Percentiles rank a stretch among this genome's conserved stretches.
Conservation (phyloP, 169 alveolate species). For the Eimeria maxima region DNA sequence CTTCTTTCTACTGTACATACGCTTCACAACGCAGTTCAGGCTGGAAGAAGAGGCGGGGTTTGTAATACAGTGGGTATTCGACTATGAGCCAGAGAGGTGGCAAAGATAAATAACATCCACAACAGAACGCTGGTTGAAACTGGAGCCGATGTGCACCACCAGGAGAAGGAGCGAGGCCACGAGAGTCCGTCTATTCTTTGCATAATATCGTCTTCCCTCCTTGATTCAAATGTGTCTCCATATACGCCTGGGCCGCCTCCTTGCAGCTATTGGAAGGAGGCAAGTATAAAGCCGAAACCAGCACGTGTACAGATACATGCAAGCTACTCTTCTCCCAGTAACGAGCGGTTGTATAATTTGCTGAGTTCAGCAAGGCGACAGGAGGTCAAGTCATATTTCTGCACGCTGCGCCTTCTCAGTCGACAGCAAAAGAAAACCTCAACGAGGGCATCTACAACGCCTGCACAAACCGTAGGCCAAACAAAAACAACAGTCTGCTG, state of each 20-base stretch:
- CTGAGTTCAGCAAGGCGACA: neutral
- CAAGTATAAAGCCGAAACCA: neutral
- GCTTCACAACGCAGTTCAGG: neutral
- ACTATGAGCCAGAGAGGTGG: neutral
- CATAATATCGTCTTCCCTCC: neutral
- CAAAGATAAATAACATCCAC: neutral
- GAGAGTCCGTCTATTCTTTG: neutral
- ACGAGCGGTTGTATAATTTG: neutral
- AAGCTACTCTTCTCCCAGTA: neutral
- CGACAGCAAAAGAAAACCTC: neutral
- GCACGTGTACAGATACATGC: neutral
- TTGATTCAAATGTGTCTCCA: neutral
- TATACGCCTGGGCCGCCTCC: neutral
- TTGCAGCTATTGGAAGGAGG: slow-evolving; percentile 50
- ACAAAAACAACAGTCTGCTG: neutral
- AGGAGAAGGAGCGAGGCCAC: neutral
- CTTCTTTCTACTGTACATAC: neutral
- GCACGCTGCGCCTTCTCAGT: neutral
- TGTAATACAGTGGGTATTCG: slow-evolving; percentile 1
- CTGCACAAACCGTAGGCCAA: slow-evolving; percentile 46
- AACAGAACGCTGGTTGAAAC: slow-evolving; percentile 27
- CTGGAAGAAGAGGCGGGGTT: slow-evolving; percentile 27
- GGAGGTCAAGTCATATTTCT: slow-evolving; percentile 46
- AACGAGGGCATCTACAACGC: slow-evolving; percentile 19
- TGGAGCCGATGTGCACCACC: slow-evolving; percentile 56